Conservation (phyloP, 139 green algal genomes). For the Haematococcus lacustris region DNA sequence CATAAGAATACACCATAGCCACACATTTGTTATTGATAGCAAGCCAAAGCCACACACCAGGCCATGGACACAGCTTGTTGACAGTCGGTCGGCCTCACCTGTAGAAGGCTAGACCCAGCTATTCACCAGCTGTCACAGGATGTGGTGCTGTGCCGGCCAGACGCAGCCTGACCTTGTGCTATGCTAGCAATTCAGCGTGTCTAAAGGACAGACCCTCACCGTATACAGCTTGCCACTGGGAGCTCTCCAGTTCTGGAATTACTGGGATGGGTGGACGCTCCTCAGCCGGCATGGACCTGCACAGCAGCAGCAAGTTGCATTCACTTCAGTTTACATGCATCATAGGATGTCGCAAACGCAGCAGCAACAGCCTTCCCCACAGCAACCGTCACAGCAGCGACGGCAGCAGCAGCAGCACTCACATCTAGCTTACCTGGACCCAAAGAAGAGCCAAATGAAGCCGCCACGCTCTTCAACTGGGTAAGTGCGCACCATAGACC, state of each 20-base stretch:
- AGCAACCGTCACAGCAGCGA: background rate
- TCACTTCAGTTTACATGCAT: too few relatives aligned
- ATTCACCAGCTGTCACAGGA: too few relatives aligned
- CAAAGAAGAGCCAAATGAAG: slow-evolving; percentile 83
- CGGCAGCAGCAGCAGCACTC: background rate
- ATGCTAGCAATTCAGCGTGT: too few relatives aligned
- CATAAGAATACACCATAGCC: too few relatives aligned
- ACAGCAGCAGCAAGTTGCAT: background rate
- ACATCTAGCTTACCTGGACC: slow-evolving; percentile 18
- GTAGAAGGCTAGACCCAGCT: too few relatives aligned
- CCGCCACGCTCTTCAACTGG: slow-evolving; percentile 60
- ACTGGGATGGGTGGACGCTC: slow-evolving; percentile 69
- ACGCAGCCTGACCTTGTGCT: background rate
- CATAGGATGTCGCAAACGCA: background rate
- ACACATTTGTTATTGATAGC: too few relatives aligned
- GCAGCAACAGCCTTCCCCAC: background rate
- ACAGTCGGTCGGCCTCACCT: too few relatives aligned
- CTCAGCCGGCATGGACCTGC: slow-evolving; percentile 44
- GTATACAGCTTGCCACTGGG: slow-evolving; percentile 62
- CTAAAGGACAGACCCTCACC: slow-evolving; percentile 31
- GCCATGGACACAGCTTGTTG: too few relatives aligned
- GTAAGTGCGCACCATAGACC: slow-evolving; percentile 51
- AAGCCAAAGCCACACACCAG: too few relatives aligned
- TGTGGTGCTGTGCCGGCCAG: too few relatives aligned
- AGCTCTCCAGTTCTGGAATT: slow-evolving; percentile 65